Evolutionary conservation across 1,284 basidiomycete genomes (phyloP), one percentile per base, ranked within the genome.

Genomic region (Cutaneotrichosporon sp.): DNA sequence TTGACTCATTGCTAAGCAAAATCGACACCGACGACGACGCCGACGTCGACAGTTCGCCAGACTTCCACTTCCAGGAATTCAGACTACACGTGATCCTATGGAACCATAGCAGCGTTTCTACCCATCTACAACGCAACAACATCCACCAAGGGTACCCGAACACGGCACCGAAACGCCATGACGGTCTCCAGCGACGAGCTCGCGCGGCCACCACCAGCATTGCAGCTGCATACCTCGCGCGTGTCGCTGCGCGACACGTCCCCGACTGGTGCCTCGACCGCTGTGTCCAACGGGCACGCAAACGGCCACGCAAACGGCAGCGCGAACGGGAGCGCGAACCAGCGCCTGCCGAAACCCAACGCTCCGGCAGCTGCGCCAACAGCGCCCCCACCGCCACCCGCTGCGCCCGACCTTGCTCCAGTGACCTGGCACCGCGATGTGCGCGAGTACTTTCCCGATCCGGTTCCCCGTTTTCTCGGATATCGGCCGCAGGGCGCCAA

Each of bases 391-490:
- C 16, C 16, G 17, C 7, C 16, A 4, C 17, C 26, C 7, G n/a
- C 29, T 19, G 14, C 22, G 6, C 10, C 7, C 11, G 16, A 31
- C 10, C 42, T 32, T 11, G 42, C 42, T n/a, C 42, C 27, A 4
- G 12, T 31, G 14, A 44, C 42, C 6, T 29, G 27, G 27, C 27
- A 27, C 37, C 51, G 61, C 45, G 67, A 69, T 47, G 49, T 64
- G 17, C 63, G 67, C 17, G 56, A 45, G 17, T 58, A 59, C 33
- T 48, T 67, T 3, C 68, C 66, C 1, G 29, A 24, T 5, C 4
- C 35, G 2, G 4, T 67, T 2, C 49, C 55, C 6, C 64, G 68
- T 1, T 70, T 66, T 45, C 38, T 61, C 1, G 68, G 68, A 25
- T 63, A 62, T 38, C 58, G 68, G 16, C 43, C 45, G 8, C 61